Evolutionary conservation across 1,284 basidiomycete genomes (phyloP).

Genomic region (Amylostereum chailletii): DNA sequence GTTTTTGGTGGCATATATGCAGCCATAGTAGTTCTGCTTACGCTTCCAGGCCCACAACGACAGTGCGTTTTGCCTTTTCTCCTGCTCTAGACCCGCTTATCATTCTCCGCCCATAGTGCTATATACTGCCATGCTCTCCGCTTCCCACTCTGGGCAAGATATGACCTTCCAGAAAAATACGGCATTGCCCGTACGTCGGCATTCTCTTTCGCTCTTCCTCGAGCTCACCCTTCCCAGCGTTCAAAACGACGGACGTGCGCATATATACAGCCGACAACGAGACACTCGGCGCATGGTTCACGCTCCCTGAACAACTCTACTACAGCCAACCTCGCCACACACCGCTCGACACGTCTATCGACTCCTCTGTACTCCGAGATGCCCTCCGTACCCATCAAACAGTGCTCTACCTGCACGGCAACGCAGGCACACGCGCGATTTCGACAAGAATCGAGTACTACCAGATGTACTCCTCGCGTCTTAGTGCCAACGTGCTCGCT

Average conservation of each 20-base stretch:
- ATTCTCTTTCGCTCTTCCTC: not conserved
- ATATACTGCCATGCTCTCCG: constrained; percentile 64
- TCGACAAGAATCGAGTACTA: constrained; percentile 58
- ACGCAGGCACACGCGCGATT: constrained; percentile 71
- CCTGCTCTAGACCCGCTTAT: constrained; percentile 5
- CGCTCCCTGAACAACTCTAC: constrained; percentile 68
- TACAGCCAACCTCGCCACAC: constrained; percentile 28
- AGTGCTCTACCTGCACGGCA: constrained; percentile 87
- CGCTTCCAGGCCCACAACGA: constrained; percentile 59
- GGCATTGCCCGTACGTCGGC: constrained; percentile 70
- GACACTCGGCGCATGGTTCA: constrained; percentile 83
- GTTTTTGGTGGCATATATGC: constrained; percentile 46
- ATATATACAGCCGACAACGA: constrained; percentile 72
- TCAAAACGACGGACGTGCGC: constrained; percentile 69
- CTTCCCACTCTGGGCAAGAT: constrained; percentile 59
- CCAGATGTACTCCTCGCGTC: constrained; percentile 47
- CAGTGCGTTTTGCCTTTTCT: constrained; percentile 36
- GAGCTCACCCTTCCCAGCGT: constrained; percentile 38
- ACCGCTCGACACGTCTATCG: constrained; percentile 22
- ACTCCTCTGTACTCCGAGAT: constrained; percentile 5
- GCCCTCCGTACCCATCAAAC: constrained; percentile 64
- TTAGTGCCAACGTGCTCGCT: constrained; percentile 71
- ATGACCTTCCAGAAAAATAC: constrained; percentile 63
- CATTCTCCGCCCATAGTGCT: constrained; percentile 23
- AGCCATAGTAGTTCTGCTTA: constrained; percentile 42